Conservation (phyloP, 78 protist species). For the Chrysochromulina tobinii region DNA sequence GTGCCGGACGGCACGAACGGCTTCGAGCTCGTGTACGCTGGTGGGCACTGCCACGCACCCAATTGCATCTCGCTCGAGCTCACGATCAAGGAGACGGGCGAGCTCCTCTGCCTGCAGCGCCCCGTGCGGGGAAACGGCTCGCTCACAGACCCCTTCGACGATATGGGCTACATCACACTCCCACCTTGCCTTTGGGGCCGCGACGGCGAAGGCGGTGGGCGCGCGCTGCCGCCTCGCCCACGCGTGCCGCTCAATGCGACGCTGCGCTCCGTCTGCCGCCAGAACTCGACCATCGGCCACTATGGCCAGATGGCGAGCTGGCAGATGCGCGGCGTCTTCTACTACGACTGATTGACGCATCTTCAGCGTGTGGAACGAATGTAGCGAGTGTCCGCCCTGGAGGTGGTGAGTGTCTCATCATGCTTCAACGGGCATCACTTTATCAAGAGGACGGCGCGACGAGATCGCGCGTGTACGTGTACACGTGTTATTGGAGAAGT, state of each 20-base stretch:
- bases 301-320: slow-evolving; percentile 22
- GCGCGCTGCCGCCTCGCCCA: no score
- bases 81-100: slow-evolving; percentile 1
- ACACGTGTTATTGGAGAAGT: no score
- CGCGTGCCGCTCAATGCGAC: no score
- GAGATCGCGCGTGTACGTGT: no score
- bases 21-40: not conserved
- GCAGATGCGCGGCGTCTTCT: slow-evolving; percentile 14
- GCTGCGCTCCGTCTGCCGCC: not conserved
- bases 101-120: not conserved
- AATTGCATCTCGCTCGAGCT: not conserved
- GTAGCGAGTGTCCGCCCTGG: no score
- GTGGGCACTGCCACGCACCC: slow-evolving; percentile 40
- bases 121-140: not conserved
- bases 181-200: slow-evolving; percentile 6
- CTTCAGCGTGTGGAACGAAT: no score
- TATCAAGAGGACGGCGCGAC: no score
- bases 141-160: not conserved
- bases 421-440: no score
- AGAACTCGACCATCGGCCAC: not conserved
- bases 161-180: not conserved
- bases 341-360: no score
- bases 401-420: no score
- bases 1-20: no score
- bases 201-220: not conserved